A percentile compares a stretch with the other conserved stretches of the same genome.
These are phyloP conservation scores for Ramaria sp. DNA, from an alignment of 768 basidiomycete genomes.

Conservation along the genomic window DNA sequence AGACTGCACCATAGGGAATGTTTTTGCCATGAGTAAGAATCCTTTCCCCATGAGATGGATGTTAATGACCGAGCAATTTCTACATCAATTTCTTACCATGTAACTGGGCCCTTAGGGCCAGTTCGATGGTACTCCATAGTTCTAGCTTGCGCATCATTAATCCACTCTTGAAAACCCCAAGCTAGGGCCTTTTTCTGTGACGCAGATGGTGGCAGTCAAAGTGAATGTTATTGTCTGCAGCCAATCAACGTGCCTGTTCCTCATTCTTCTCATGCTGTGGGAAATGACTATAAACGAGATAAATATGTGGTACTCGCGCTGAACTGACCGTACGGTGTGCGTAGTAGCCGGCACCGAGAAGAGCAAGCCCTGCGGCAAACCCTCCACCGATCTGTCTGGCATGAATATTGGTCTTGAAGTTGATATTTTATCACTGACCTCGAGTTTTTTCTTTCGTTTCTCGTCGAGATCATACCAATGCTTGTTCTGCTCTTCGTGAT, in stretches of 20 bases:
- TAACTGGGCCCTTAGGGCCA: conserved; percentile 35
- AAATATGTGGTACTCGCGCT: not conserved
- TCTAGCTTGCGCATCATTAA: conserved; percentile 42
- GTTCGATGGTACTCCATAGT: conserved; percentile 35
- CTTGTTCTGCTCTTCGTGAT: conserved; percentile 38
- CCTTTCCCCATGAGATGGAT: not conserved
- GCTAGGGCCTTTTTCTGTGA: conserved; percentile 36
- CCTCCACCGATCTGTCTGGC: conserved; percentile 52
- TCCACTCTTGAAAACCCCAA: conserved; percentile 46
- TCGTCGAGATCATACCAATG: conserved; percentile 48
- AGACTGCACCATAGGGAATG: conserved; percentile 49
- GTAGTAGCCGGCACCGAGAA: conserved; percentile 36
- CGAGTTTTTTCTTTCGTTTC: conserved; percentile 42
- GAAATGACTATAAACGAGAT: not conserved
- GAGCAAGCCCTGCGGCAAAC: conserved; percentile 40
- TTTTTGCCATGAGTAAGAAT: conserved; percentile 44
- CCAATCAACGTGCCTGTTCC: conserved; percentile 34
- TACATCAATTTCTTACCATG: conserved; percentile 32
- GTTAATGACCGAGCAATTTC: not conserved
- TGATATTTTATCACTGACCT: conserved; percentile 24
- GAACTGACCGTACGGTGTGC: conserved; percentile 34
- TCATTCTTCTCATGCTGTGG: conserved; percentile 36
- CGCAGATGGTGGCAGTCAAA: not conserved
- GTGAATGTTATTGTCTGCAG: no score
- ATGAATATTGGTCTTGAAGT: conserved; percentile 4